Evolutionary conservation across 2,329 filamentous ascomycete genomes (phyloP), one percentile per base, ranked within the genome.

Genomic region (Teratosphaeria gauchensis): DNA sequence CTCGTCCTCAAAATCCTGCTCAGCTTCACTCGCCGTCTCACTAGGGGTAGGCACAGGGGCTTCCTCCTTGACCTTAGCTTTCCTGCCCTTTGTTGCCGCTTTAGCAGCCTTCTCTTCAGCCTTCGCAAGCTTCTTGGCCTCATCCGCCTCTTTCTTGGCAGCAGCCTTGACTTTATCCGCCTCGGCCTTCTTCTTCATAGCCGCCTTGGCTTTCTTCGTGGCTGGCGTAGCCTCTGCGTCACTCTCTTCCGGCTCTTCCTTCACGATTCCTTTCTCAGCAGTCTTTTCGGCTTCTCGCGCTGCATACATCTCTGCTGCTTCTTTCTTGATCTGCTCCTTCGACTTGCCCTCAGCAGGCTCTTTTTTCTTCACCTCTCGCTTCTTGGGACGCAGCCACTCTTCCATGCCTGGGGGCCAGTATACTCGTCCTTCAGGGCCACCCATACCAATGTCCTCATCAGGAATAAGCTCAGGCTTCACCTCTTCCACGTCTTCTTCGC

Each of bases 361-460:
- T 75, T 86, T 71, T 67, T 77, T 78, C 69, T 83, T 85, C 24
- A 83, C 72, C 62, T 86, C 82, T 58, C 84, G 82, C 76, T 95
- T 96, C 73, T 82, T 86, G 0, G 91, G 90, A 58, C 86, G 81
- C 24, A 96, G 76, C 90, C 91, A 96, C 62, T 95, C 88, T 71
- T 96, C 92, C 84, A 91, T 90, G 0, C 89, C 89, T 1, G 84
- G 80, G 0, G 91, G 92, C 92, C 92, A 96, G 71, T 95, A 96
- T 0, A 96, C 92, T 51, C 92, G 79, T 54, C 85, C 80, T 30
- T 92, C 80, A 0, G 86, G 83, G 0, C 92, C 92, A 46, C 92
- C 92, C 92, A 96, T 96, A 1, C 84, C 86, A 12, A 94, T 77
- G 19, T 95, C 88, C 5, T 88, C 83, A 0, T 86, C 80, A 0